phyloP scores from a whole-genome alignment of 768 basidiomycete species.

The Leccinum boreale region DNA sequence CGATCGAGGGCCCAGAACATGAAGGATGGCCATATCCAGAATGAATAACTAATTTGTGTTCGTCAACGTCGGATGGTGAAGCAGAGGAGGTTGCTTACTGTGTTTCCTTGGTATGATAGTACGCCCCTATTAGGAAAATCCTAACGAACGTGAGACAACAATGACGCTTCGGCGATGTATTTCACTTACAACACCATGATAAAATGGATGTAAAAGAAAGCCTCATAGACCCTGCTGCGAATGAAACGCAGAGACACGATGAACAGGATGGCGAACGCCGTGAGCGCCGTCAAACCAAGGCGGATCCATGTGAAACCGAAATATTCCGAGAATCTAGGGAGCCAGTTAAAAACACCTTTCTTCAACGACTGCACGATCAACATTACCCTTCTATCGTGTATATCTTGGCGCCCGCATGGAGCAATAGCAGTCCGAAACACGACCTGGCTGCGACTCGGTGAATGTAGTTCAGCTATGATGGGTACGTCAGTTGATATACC shows the following conservation, averaged over 20 bases:
- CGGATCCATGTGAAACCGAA: conserved; percentile 21
- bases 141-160: conserved; percentile 14
- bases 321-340: background rate
- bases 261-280: conserved; percentile 40
- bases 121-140: conserved; percentile 38
- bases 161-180: accelerated
- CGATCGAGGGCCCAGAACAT: conserved; percentile 45
- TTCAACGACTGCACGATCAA: too few species aligned
- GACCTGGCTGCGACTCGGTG: conserved; percentile 51
- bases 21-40: conserved; percentile 32
- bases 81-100: conserved; percentile 9
- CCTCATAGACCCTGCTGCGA: conserved; percentile 45
- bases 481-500: background rate
- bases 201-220: conserved; percentile 51
- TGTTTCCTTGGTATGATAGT: conserved; percentile 36
- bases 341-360: background rate
- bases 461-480: conserved; percentile 35
- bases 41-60: conserved; percentile 6
- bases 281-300: conserved; percentile 35
- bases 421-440: conserved; percentile 44
- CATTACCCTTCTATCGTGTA: conserved; percentile 7
- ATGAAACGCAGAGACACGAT: conserved; percentile 49
- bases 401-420: conserved; percentile 38
- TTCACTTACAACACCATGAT: conserved; percentile 38
- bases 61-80: background rate